Base-by-base conservation (phyloP, 1,284 basidiomycete species). In the Moesziomyces aphidis region DNA sequence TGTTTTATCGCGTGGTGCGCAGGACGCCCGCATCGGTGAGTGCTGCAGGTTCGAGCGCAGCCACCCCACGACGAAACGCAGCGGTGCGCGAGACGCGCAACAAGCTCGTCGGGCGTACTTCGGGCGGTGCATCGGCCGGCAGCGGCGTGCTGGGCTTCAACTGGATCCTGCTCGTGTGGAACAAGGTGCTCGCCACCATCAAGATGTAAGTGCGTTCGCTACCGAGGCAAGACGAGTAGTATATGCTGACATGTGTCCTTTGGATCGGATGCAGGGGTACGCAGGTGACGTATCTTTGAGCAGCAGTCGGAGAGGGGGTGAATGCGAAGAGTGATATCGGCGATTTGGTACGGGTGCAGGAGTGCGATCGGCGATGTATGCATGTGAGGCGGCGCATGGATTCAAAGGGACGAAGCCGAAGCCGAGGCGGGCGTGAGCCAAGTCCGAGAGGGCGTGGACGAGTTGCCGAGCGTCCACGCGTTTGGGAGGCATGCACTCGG, bases 241-340 rank as follows among this genome's bases (percentile, higher is more conserved):
- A 8, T 17, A 26, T 46, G 39, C 26, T 46, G 21, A 45, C 44
- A 9, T 9, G 5, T 9, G 2, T 5, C 31, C 9, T 31, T 19
- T 22, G 17, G 17, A 11, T 45, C 21, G 24, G 22, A 19, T 21
- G 21, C 26, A 65, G 63, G 65, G 73, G 73, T 19, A 75, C 73
- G 17, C 73, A 75, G 53, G 73, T 75, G 54, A 75, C 67, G 22
- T 75, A 75, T 45, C 57, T 75, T 4, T 75, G 36, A 64, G 26
- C 26, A 28, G 26, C 26, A 26, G 24, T 6, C 24, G 24, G n/a
- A n/a, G 7, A 6, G 4, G 24, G 24, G 24, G 24, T 36, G 21
- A 28, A 24, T 26, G 17, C 46, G 10, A 31, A 31, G 31, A 31
- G 31, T 34, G 31, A 4, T 13, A 34, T 34, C 31, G 31, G 31